Evolutionary conservation across 768 basidiomycete species (phyloP).

Genomic region (Kwoniella mangroviensis): DNA sequence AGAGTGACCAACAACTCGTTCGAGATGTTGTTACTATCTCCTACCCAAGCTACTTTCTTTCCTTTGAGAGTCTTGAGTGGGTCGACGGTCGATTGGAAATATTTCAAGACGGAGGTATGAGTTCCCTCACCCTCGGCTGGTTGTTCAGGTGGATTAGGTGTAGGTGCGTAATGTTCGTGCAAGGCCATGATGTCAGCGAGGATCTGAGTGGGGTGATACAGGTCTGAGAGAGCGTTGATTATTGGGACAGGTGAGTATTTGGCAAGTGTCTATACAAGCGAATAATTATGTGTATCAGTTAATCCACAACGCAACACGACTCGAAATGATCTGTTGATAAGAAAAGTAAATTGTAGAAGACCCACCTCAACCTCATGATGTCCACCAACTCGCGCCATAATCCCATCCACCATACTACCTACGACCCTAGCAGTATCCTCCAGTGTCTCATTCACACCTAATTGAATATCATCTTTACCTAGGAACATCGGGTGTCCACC

Average conservation of each 20-base stretch:
- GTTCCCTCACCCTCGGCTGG: constrained; percentile 19
- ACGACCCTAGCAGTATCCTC: constrained; percentile 86
- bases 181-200: constrained; percentile 92
- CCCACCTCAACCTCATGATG: constrained; percentile 90
- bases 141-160: constrained; percentile 60
- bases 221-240: constrained; percentile 89
- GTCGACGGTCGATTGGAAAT: constrained; percentile 26
- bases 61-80: constrained; percentile 69
- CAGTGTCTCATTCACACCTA: constrained; percentile 89
- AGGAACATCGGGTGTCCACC: constrained; percentile 91
- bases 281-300: neutral
- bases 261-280: constrained; percentile 75
- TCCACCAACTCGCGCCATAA: constrained; percentile 92
- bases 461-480: constrained; percentile 85
- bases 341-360: no score
- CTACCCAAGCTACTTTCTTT: constrained; percentile 88
- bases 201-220: constrained; percentile 96
- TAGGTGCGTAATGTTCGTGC: constrained; percentile 65
- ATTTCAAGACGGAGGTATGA: constrained; percentile 28
- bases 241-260: constrained; percentile 90
- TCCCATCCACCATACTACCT: constrained; percentile 92
- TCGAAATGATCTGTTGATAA: no score
- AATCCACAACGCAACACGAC: no score
- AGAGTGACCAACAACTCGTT: constrained; percentile 97
- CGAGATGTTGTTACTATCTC: constrained; percentile 91